Evolutionary conservation across 2,329 filamentous ascomycete species (phyloP).

Genomic region (Microdochium paspali): DNA sequence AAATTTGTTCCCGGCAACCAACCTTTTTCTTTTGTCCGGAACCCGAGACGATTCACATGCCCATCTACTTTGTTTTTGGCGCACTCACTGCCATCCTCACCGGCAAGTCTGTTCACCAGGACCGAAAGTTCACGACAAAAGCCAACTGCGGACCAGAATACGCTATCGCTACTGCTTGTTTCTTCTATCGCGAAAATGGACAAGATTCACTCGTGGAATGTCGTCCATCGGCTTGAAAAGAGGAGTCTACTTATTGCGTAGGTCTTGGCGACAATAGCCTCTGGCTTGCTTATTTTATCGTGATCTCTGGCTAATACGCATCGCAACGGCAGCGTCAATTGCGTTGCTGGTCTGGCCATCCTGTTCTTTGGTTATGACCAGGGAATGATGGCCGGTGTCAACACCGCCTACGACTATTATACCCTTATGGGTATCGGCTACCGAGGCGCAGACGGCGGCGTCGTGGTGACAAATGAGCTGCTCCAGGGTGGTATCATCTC

Average conservation of each 20-base stretch:
- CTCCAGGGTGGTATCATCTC: slow-evolving; percentile 55
- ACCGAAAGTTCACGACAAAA: too few relatives aligned
- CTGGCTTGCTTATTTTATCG: not conserved
- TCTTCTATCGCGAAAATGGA: too few relatives aligned
- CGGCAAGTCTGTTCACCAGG: too few relatives aligned
- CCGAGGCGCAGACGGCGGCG: slow-evolving; percentile 33
- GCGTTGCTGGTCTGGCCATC: slow-evolving; percentile 53
- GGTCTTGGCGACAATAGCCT: not conserved
- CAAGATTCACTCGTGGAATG: slow-evolving; percentile 18
- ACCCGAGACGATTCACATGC: too few relatives aligned
- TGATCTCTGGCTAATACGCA: not conserved
- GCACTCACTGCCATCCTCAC: too few relatives aligned
- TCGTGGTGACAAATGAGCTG: slow-evolving; percentile 48
- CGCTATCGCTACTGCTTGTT: too few relatives aligned
- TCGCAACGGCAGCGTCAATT: slow-evolving; percentile 37
- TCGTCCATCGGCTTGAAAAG: slow-evolving; percentile 46
- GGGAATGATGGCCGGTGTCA: slow-evolving; percentile 54
- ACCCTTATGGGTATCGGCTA: slow-evolving; percentile 57
- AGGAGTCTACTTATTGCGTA: slow-evolving; percentile 41
- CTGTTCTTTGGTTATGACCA: slow-evolving; percentile 58
- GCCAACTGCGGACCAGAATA: too few relatives aligned
- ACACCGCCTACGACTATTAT: slow-evolving; percentile 55
- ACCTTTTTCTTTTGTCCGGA: too few relatives aligned
- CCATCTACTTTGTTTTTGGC: too few relatives aligned
- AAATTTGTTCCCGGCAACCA: too few relatives aligned